Base-by-base conservation (phyloP, 176 grass and related monocot genomes). In the Lolium perenne region DNA sequence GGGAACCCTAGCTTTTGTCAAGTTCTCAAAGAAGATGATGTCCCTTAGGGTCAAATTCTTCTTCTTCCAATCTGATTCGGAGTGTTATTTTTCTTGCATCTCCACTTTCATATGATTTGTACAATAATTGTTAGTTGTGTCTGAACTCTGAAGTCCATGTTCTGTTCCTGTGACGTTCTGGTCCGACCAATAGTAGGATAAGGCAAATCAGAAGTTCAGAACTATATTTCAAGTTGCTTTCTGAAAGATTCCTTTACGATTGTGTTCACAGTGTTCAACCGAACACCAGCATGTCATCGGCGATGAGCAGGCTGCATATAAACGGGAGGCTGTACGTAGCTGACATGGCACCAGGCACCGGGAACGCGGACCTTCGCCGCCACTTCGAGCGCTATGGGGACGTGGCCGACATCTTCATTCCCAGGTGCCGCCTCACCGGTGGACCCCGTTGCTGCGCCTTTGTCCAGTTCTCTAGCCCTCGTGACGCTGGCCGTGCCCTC, bases 311-410 rank as follows among this genome's bases (percentile, higher is more conserved):
- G 13, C n/a, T 8, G 45, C 71, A 49, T 50, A 48, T 26, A 50
- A 74, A 21, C 2, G 45, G 45, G 21, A 87, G 74, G 85, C 76
- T 91, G 16, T 91, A 87, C 20, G 53, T 91, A 16, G 77, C 71
- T 10, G 69, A 82, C 35, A 45, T 91, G 48, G 45, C 85, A 15
- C 79, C 7, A 5, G 69, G 72, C 18, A 87, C 89, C 12, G 5
- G 62, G 11, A 76, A 87, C 15, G 85, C 47, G 14, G 50, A 74
- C 10, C 77, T 91, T 26, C 61, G 48, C 60, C 10, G 38, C 76
- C 77, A 91, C 76, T 91, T 91, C 70, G 5, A 20, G 8, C 56
- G 32, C 68, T 91, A 87, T 76, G 89, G 89, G 18, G 82, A 91
- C 11, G 85, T 91, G 61, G 40, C 54, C 41, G 41, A 76, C 59